A percentile compares a stretch with the other conserved stretches of the same genome.
These are phyloP conservation scores for Penicillium longicatenatum DNA, from an alignment of 495 filamentous ascomycete species.

Conservation along the genomic window DNA sequence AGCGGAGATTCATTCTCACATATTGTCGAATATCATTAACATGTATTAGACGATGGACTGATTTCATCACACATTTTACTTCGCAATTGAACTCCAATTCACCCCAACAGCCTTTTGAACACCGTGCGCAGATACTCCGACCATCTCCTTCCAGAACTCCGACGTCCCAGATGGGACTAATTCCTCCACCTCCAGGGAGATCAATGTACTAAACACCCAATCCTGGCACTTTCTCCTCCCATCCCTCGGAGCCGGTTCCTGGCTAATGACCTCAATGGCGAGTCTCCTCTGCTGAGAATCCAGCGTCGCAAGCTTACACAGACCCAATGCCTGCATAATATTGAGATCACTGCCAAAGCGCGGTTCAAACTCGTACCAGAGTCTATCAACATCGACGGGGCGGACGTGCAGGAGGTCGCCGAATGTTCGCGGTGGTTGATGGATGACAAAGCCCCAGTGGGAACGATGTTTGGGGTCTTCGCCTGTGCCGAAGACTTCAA, in stretches of 20 bases:
- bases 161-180: constrained; percentile 25
- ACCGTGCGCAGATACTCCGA: constrained; percentile 21
- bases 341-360: constrained; percentile 10
- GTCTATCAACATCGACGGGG: constrained; percentile 13
- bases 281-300: constrained; percentile 14
- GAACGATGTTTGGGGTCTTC: constrained; percentile 23
- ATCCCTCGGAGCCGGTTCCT: constrained; percentile 20
- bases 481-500: constrained; percentile 25
- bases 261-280: constrained; percentile 21
- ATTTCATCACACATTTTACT: neutral
- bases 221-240: constrained; percentile 26
- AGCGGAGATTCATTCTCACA: too few relatives aligned
- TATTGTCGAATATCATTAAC: neutral
- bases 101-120: constrained; percentile 17
- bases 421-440: constrained; percentile 18
- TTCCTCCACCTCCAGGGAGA: constrained; percentile 28
- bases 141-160: constrained; percentile 26
- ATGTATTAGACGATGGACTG: neutral
- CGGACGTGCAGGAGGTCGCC: constrained; percentile 31
- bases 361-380: constrained; percentile 23
- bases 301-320: constrained; percentile 15
- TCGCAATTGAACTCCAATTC: constrained; percentile 12
- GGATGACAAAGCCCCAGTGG: constrained; percentile 31
- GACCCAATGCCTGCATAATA: constrained; percentile 15
- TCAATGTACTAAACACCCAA: constrained; percentile 28